phyloP scores from a whole-genome alignment of 257 asterid species.

The Fraxinus pennsylvanica region DNA sequence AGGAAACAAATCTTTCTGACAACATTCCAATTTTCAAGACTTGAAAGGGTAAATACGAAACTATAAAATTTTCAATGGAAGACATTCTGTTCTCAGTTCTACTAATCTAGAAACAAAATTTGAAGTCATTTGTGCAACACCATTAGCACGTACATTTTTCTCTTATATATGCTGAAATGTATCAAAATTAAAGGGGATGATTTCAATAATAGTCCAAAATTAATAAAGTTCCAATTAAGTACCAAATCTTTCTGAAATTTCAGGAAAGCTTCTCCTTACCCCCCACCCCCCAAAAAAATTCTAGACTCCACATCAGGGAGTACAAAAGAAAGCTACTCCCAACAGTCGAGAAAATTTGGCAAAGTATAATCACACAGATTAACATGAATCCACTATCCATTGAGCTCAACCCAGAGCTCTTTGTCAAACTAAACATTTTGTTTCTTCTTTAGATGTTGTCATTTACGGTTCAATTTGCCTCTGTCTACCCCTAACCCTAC shows the following conservation, averaged over 20 bases:
- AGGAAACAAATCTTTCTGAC: slow-evolving; percentile 2
- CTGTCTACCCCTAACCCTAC: not conserved
- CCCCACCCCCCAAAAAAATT: not conserved
- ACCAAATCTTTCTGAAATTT: not conserved
- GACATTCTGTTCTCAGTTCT: not conserved
- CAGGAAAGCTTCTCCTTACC: not conserved
- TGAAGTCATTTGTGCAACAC: not conserved
- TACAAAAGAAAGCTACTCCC: not conserved
- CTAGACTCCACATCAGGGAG: not conserved
- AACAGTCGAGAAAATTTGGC: not conserved
- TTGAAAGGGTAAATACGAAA: not conserved
- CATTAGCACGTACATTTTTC: not conserved
- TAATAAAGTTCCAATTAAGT: not conserved
- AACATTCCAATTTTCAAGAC: not conserved
- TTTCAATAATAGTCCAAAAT: not conserved
- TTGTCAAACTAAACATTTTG: not conserved
- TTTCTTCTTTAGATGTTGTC: not conserved
- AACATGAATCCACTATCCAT: not conserved
- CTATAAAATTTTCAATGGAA: not conserved
- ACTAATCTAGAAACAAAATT: not conserved
- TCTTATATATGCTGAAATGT: not conserved
- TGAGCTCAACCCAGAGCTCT: not conserved
- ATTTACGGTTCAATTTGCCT: not conserved
- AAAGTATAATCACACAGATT: not conserved
- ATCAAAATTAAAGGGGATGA: not conserved